phyloP scores from a whole-genome alignment of 2,329 filamentous ascomycete species.

The Ascosphaera apis region DNA sequence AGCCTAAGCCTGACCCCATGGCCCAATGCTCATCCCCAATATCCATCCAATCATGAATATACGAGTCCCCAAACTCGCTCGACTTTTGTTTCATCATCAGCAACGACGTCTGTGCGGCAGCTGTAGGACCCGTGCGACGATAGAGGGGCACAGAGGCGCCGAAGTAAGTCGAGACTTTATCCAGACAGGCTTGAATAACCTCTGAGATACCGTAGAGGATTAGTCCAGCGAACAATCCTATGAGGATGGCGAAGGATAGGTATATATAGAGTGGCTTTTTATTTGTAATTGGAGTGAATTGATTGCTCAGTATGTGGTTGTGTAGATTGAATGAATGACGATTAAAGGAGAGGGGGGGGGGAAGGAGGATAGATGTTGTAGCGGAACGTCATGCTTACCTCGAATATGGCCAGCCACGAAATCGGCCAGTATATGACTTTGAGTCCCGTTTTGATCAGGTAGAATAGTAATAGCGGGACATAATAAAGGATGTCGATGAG shows the following conservation, averaged over 20 bases:
- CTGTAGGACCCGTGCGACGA: too few relatives aligned
- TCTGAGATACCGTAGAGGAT: constrained; percentile 34
- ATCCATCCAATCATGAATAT: too few relatives aligned
- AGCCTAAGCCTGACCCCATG: too few relatives aligned
- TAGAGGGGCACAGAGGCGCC: too few relatives aligned
- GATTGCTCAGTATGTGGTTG: constrained; percentile 2
- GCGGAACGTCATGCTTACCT: constrained; percentile 21
- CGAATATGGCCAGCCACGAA: constrained; percentile 27
- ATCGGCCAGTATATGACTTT: constrained; percentile 25
- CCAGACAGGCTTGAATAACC: too few relatives aligned
- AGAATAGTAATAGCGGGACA: constrained; percentile 25
- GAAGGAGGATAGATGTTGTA: constrained; percentile 1
- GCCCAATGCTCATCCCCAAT: too few relatives aligned
- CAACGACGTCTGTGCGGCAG: too few relatives aligned
- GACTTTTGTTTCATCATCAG: too few relatives aligned
- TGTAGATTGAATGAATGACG: constrained; percentile 4
- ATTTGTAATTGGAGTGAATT: constrained; percentile 10
- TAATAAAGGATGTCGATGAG: constrained; percentile 17
- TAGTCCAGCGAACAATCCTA: constrained; percentile 42
- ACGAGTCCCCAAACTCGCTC: too few relatives aligned
- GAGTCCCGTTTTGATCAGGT: constrained; percentile 21
- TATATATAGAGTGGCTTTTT: constrained; percentile 28
- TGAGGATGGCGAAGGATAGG: constrained; percentile 40
- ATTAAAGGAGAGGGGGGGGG: neutral
- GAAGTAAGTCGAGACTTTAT: too few relatives aligned